phyloP scores from a whole-genome alignment of 2,329 filamentous ascomycete genomes.

The Cordyceps cicadae region DNA sequence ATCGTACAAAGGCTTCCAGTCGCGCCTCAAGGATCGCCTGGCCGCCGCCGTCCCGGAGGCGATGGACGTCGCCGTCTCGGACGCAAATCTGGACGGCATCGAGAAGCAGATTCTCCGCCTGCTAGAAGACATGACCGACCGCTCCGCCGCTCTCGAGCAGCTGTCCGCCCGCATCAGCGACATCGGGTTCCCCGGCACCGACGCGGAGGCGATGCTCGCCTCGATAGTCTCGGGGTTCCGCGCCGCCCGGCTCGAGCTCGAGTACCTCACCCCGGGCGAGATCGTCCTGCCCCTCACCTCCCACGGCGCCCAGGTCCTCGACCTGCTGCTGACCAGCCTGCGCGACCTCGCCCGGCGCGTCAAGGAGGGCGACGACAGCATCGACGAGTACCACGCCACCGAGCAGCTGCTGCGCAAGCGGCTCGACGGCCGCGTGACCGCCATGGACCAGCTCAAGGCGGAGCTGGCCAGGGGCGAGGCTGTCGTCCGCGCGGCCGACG shows the following conservation, averaged over 20 bases:
- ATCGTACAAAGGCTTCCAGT: slow-evolving; percentile 35
- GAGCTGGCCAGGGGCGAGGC: slow-evolving; percentile 30
- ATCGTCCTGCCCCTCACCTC: slow-evolving; percentile 43
- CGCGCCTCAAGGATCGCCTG: slow-evolving; percentile 30
- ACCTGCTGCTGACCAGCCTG: slow-evolving; percentile 43
- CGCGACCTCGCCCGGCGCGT: slow-evolving; percentile 38
- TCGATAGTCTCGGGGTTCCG: slow-evolving; percentile 44
- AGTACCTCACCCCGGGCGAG: slow-evolving; percentile 54
- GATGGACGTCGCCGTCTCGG: slow-evolving; percentile 10
- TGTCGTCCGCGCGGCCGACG: slow-evolving; percentile 30
- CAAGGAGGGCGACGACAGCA: slow-evolving; percentile 42
- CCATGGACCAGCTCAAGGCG: slow-evolving; percentile 38
- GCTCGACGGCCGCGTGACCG: slow-evolving; percentile 43
- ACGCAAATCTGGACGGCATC: slow-evolving; percentile 22
- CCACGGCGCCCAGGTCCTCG: slow-evolving; percentile 47
- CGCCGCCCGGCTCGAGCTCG: slow-evolving; percentile 50
- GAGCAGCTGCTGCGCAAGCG: slow-evolving; percentile 50
- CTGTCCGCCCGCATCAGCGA: slow-evolving; percentile 37
- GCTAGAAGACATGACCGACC: slow-evolving; percentile 38
- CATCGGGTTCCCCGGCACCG: slow-evolving; percentile 43
- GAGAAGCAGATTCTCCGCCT: slow-evolving; percentile 36
- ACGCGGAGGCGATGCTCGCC: slow-evolving; percentile 40
- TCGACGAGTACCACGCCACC: slow-evolving; percentile 52
- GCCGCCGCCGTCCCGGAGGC: slow-evolving; percentile 14
- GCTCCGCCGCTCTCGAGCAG: slow-evolving; percentile 37